A percentile compares a stretch with the other conserved stretches of the same genome.
Evolutionary conservation across 2,329 filamentous ascomycete genomes (phyloP).

Genomic region (Paraphoma chrysanthemicola): DNA sequence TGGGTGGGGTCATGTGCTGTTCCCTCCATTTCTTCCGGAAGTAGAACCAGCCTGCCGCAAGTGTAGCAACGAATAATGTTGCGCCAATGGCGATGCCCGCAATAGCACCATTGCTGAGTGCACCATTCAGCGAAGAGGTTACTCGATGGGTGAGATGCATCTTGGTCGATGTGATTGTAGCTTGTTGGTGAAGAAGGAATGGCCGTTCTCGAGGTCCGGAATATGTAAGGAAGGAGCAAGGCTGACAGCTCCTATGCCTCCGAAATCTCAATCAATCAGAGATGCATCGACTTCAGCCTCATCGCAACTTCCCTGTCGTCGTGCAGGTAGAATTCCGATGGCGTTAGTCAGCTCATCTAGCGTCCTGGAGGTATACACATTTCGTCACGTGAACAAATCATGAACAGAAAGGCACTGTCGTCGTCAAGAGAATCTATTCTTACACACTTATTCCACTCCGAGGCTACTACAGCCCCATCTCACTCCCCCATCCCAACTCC

Average conservation of each 20-base stretch:
- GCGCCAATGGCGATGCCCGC: neutral
- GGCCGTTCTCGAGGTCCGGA: too few species aligned
- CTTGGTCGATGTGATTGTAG: neutral
- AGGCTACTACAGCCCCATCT: neutral
- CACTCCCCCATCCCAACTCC: neutral
- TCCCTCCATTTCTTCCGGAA: neutral
- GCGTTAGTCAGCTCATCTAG: too few species aligned
- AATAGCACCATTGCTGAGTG: neutral
- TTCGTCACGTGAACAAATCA: too few species aligned
- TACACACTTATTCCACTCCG: too few species aligned
- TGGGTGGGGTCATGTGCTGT: too few species aligned
- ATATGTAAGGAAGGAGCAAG: too few species aligned
- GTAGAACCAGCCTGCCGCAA: neutral
- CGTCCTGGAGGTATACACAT: too few species aligned
- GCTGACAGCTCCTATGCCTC: neutral
- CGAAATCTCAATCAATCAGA: neutral
- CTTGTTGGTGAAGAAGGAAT: neutral
- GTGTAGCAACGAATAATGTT: neutral
- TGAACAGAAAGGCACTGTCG: too few species aligned
- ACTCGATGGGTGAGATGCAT: neutral
- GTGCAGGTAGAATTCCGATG: neutral
- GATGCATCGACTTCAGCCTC: neutral
- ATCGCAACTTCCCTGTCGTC: neutral
- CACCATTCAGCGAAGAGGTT: neutral
- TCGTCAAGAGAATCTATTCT: too few species aligned